Conservation (phyloP, 371 early-diverging fungal species). For the Polyrhizophydium stewartii region DNA sequence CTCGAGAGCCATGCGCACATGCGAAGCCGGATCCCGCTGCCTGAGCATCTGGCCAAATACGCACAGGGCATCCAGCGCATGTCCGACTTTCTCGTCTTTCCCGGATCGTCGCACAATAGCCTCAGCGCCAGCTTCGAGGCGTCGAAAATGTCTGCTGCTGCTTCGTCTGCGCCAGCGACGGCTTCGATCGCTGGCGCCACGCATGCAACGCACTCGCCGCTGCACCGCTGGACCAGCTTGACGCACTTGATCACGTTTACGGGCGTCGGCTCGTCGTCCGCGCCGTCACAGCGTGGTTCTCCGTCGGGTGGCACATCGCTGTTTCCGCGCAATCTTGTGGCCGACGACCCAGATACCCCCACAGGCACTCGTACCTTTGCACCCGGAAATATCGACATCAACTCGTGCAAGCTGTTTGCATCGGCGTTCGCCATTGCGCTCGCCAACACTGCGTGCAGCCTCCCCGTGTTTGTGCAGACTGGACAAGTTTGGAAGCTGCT, state of each 20-base stretch:
- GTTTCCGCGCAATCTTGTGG: no score
- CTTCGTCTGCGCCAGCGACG: background rate
- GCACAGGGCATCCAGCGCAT: no score
- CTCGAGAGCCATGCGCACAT: no score
- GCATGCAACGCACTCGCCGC: background rate
- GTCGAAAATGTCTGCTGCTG: background rate
- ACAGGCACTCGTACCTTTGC: no score
- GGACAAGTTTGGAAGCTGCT: slow-evolving; percentile 60
- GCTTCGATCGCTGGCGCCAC: background rate
- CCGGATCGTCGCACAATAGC: no score
- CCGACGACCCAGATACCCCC: no score
- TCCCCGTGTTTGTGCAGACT: slow-evolving; percentile 73
- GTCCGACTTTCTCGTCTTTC: no score
- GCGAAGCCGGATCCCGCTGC: no score
- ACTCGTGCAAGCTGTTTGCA: slow-evolving; percentile 59
- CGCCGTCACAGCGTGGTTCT: no score
- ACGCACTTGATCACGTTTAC: background rate
- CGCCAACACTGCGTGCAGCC: slow-evolving; percentile 61
- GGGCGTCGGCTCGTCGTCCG: background rate
- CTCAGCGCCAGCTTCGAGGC: background rate
- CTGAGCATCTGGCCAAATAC: no score
- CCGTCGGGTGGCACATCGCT: no score
- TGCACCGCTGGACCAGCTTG: background rate
- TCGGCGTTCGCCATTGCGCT: slow-evolving; percentile 73
- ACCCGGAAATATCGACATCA: slow-evolving; percentile 32